These are phyloP conservation scores for Pezizomycotina sp. DNA, from an alignment of 2,329 filamentous ascomycete genomes.

Conservation along the genomic window DNA sequence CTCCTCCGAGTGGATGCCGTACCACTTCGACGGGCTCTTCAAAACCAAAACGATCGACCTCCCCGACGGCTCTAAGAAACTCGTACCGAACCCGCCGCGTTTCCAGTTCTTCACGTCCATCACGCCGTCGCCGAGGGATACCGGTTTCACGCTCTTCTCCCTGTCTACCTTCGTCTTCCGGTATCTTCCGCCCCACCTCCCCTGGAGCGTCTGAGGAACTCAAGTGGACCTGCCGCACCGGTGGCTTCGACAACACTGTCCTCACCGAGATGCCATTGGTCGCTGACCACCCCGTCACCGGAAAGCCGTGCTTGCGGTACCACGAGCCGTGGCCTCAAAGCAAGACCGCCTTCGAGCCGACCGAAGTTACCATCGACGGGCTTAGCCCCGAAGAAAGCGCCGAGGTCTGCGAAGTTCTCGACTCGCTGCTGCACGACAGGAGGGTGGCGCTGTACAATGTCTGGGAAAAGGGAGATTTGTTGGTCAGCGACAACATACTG, in stretches of 20 bases:
- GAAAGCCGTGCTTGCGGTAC: slow-evolving; percentile 35
- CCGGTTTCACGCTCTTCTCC: slow-evolving; percentile 40
- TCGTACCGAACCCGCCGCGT: slow-evolving; percentile 33
- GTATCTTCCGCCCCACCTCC: slow-evolving; percentile 31
- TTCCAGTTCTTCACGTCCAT: slow-evolving; percentile 40
- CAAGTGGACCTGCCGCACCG: slow-evolving; percentile 36
- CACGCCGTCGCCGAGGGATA: slow-evolving; percentile 35
- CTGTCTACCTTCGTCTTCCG: slow-evolving; percentile 37
- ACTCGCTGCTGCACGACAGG: slow-evolving; percentile 35
- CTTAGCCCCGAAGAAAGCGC: slow-evolving; percentile 29
- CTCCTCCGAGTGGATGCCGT: slow-evolving; percentile 40
- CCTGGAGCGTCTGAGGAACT: slow-evolving; percentile 28
- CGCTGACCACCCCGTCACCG: slow-evolving; percentile 3
- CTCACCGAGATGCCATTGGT: slow-evolving; percentile 4
- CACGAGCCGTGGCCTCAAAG: slow-evolving; percentile 39
- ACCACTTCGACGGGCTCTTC: slow-evolving; percentile 43
- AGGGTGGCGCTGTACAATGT: slow-evolving; percentile 36
- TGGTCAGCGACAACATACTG: slow-evolving; percentile 38
- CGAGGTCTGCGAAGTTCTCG: slow-evolving; percentile 31
- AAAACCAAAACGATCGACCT: slow-evolving; percentile 34
- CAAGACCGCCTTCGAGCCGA: slow-evolving; percentile 38
- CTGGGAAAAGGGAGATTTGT: slow-evolving; percentile 40
- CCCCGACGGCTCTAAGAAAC: slow-evolving; percentile 31
- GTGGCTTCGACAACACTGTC: slow-evolving; percentile 34
- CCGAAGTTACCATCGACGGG: slow-evolving; percentile 32